Evolutionary conservation across 345 rosid species (phyloP).

Genomic region (Brassica cretica): DNA sequence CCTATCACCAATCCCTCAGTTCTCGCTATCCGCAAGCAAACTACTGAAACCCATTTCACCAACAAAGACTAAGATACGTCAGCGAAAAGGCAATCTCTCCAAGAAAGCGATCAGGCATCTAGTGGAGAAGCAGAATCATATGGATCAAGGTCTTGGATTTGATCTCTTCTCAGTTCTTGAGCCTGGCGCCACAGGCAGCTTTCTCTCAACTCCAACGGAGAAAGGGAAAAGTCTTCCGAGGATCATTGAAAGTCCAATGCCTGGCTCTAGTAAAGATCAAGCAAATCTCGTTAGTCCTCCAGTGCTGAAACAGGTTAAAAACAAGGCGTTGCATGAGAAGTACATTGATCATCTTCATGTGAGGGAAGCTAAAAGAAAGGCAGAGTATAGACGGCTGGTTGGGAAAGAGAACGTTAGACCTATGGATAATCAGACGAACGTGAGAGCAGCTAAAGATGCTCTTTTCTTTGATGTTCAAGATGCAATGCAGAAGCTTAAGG

Average conservation of each 20-base stretch:
- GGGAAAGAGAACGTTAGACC: constrained; percentile 52
- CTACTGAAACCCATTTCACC: constrained; percentile 49
- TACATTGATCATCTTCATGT: constrained; percentile 68
- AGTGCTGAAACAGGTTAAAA: constrained; percentile 63
- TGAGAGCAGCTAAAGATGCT: constrained; percentile 58
- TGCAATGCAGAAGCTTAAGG: constrained; percentile 61
- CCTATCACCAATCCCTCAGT: constrained; percentile 46
- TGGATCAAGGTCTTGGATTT: constrained; percentile 49
- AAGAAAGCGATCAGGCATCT: constrained; percentile 62
- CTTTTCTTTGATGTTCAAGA: constrained; percentile 55
- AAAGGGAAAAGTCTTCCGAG: constrained; percentile 48
- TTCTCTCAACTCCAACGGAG: constrained; percentile 54
- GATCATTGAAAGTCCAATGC: constrained; percentile 41
- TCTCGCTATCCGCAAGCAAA: constrained; percentile 72
- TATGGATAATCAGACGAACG: constrained; percentile 34
- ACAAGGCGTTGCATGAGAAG: constrained; percentile 75
- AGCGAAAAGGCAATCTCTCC: constrained; percentile 41
- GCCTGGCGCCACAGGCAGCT: constrained; percentile 40
- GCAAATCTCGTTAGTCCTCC: constrained; percentile 55
- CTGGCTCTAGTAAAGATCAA: constrained; percentile 36
- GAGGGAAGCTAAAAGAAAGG: constrained; percentile 81
- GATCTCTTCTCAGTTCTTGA: constrained; percentile 80
- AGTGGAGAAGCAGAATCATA: constrained; percentile 53
- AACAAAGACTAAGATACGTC: constrained; percentile 43
- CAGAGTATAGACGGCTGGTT: constrained; percentile 32